Base-by-base conservation (phyloP, 2,329 filamentous ascomycete genomes). In the Penicillium polonicum region DNA sequence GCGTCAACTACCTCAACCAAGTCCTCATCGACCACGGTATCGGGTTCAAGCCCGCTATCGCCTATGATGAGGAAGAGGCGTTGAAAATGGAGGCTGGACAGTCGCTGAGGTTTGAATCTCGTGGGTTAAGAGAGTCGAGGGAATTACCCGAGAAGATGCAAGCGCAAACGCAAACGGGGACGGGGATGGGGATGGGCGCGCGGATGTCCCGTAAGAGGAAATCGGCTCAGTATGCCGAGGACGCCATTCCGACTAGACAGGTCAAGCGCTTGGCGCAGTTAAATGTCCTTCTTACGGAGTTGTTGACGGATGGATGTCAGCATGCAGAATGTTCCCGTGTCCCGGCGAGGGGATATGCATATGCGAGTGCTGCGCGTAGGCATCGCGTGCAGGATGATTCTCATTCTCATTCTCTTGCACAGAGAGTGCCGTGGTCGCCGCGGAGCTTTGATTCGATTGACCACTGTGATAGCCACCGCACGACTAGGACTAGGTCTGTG, bases 1-100 rank as follows among this genome's bases (percentile, higher is more conserved):
- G 91, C 60, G 84, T 94, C 45, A 83, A 85, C 58, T 88, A 91
- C 74, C 84, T 95, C 23, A 90, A 94, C 72, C 79, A 80, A 19
- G 76, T 92, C 25, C 82, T 95, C 29, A 77, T 79, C 31, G 78
- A 83, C 35, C 84, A 90, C 65, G 81, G 82, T 41, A 83, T 94
- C 54, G 51, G 83, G 6, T 91, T 88, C 67, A 85, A 88, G 6
- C 82, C 88, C 0, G 84, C 89, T 5, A 72, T 80, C 23, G 74
- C 81, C 62, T 85, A 92, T 63, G 84, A 87, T 31, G 90, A 59
- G 9, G 52, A 51, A 35, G 50, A 53, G 4, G 35, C 49, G 1
- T n/a, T 53, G 21, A 23, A 38, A 1, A 42, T 57, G 13, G 55
- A 57, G n/a, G 35, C 48, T 3, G 35, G 25, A 0, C 52, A 48